These are phyloP conservation scores for Candida anglica DNA, from an alignment of 805 yeast species.

Conservation along the genomic window DNA sequence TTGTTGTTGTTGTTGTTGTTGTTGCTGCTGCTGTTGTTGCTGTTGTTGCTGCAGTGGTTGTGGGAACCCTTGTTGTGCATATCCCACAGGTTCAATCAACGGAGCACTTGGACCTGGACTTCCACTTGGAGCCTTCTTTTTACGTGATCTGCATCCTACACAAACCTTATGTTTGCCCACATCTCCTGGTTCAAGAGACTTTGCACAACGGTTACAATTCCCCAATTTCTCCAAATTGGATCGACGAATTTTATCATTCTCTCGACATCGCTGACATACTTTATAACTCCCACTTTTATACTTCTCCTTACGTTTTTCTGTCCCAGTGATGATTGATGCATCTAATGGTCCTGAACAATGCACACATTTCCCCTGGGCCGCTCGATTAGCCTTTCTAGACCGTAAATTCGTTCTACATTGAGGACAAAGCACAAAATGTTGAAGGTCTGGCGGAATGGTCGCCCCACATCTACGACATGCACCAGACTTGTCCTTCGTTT, in stretches of 20 bases:
- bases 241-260: constrained; percentile 56
- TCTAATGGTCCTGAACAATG: constrained; percentile 61
- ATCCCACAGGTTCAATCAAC: neutral
- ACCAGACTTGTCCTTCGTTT: constrained; percentile 55
- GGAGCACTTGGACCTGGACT: constrained; percentile 7
- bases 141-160: constrained; percentile 46
- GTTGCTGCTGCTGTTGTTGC: constrained; percentile 8
- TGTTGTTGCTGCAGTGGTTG: constrained; percentile 4
- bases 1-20: constrained; percentile 1
- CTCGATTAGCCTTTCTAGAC: constrained; percentile 53
- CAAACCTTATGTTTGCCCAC: constrained; percentile 56
- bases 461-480: constrained; percentile 65
- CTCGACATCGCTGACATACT: constrained; percentile 64
- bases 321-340: constrained; percentile 32
- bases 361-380: constrained; percentile 62
- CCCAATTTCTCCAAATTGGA: constrained; percentile 54
- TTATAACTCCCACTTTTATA: constrained; percentile 37
- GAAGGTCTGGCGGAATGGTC: constrained; percentile 46
- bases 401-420: constrained; percentile 54
- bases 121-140: constrained; percentile 34
- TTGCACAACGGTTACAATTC: constrained; percentile 61
- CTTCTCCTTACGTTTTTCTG: constrained; percentile 18
- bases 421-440: constrained; percentile 56
- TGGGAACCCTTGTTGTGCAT: no score
- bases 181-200: constrained; percentile 41